A percentile compares a stretch with the other conserved stretches of the same genome.
Evolutionary conservation across 2,329 filamentous ascomycete genomes (phyloP).

Genomic region (Colletotrichum aenigma): DNA sequence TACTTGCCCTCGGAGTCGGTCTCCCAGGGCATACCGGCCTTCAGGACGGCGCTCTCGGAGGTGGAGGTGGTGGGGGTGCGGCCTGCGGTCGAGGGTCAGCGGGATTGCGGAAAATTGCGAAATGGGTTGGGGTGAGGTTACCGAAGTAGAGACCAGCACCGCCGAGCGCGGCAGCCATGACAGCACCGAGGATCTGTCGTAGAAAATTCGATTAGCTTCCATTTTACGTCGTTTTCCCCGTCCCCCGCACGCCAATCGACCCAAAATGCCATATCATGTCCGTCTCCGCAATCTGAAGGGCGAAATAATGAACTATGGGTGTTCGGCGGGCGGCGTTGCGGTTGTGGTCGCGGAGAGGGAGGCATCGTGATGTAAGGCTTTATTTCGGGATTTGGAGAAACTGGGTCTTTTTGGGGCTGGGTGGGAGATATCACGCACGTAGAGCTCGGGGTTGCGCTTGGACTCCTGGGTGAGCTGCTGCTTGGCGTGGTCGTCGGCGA

Average conservation of each 20-base stretch:
- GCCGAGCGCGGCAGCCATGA: conserved; percentile 88
- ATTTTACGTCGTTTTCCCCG: not conserved
- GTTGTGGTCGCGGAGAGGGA: not conserved
- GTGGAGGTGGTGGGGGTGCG: conserved; percentile 83
- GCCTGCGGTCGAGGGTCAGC: conserved; percentile 51
- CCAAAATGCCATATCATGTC: not conserved
- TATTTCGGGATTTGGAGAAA: not conserved
- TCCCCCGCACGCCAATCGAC: not conserved
- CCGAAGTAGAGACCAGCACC: conserved; percentile 91
- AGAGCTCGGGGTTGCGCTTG: conserved; percentile 56
- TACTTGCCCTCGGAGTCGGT: conserved; percentile 65
- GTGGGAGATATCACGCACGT: conserved; percentile 40
- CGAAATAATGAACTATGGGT: not conserved
- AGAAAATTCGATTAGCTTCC: conserved; percentile 7
- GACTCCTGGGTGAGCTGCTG: conserved; percentile 59
- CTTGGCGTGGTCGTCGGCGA: conserved; percentile 44
- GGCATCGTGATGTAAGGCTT: not conserved
- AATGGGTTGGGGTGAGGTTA: conserved; percentile 39
- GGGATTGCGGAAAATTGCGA: conserved; percentile 21
- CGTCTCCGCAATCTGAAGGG: not conserved
- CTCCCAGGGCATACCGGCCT: conserved; percentile 92
- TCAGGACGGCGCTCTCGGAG: conserved; percentile 80
- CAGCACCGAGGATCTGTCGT: conserved; percentile 82
- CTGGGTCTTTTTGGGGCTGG: not conserved
- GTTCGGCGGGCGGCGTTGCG: not conserved